Evolutionary conservation across 2,329 filamentous ascomycete genomes (phyloP).

Genomic region (Diaporthe sp.): DNA sequence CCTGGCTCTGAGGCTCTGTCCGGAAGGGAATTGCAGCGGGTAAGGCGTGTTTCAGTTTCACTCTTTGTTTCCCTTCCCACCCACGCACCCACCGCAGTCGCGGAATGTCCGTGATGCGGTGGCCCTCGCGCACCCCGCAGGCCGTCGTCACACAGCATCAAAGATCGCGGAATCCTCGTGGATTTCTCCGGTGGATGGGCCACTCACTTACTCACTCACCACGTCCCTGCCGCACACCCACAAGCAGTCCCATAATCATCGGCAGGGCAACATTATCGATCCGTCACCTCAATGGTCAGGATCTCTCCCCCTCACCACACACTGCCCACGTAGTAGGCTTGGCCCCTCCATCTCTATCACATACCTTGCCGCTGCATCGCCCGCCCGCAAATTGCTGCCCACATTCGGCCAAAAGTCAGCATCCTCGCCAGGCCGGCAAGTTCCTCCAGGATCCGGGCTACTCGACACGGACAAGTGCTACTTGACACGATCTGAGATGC

Average conservation of each 20-base stretch:
- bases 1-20: neutral
- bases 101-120: neutral
- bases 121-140: slow-evolving; percentile 18
- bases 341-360: slow-evolving; percentile 4
- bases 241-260: neutral
- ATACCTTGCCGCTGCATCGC: neutral
- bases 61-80: neutral
- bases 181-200: slow-evolving; percentile 12
- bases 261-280: slow-evolving; percentile 2
- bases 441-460: slow-evolving; percentile 22
- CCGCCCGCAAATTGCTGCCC: slow-evolving; percentile 32
- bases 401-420: neutral
- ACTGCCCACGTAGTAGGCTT: neutral
- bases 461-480: neutral
- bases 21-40: neutral
- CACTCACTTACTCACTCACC: slow-evolving; percentile 4
- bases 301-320: slow-evolving; percentile 5
- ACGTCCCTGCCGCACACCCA: slow-evolving; percentile 1
- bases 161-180: neutral
- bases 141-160: slow-evolving; percentile 7
- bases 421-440: neutral
- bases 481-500: slow-evolving; percentile 17
- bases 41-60: slow-evolving; percentile 30
- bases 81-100: neutral
- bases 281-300: slow-evolving; percentile 1